Evolutionary conservation across 225 moss, liverwort and hornwort species (phyloP).

Genomic region (Sphagnum contortum): DNA sequence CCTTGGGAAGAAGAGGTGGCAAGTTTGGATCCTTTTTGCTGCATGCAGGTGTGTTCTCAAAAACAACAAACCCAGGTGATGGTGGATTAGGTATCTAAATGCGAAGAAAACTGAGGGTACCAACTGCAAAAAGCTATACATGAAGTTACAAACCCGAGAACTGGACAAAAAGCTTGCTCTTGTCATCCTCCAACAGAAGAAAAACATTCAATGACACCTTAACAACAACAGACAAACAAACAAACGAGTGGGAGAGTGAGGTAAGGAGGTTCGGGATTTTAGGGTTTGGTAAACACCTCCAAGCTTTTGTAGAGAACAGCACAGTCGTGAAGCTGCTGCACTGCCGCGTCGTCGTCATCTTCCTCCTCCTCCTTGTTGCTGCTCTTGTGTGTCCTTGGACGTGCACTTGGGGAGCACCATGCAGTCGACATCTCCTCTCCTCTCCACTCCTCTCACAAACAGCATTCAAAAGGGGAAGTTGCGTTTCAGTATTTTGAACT

Average conservation of each 20-base stretch:
- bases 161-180: too few species aligned
- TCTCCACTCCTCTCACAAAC: background rate
- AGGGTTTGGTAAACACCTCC: slow-evolving; percentile 8
- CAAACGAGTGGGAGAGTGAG: background rate
- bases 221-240: too few species aligned
- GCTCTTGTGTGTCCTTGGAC: background rate
- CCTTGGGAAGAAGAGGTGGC: background rate
- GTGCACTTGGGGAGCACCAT: slow-evolving; percentile 5
- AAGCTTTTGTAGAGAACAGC: slow-evolving; percentile 45
- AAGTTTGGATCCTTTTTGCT: background rate
- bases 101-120: too few species aligned
- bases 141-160: too few species aligned
- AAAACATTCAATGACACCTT: too few species aligned
- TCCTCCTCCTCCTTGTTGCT: background rate
- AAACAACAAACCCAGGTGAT: background rate
- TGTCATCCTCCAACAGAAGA: too few species aligned
- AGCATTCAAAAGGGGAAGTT: too few species aligned
- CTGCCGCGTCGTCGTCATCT: slow-evolving; percentile 28
- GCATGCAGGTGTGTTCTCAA: background rate
- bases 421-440: slow-evolving; percentile 2
- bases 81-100: too few species aligned
- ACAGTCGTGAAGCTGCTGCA: slow-evolving; percentile 40
- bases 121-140: too few species aligned
- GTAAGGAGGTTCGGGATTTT: too few species aligned
- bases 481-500: too few species aligned